Evolutionary conservation across 176 grass and related monocot genomes (phyloP), one percentile per base, ranked within the genome.

Genomic region (Coix lacrymajobi): DNA sequence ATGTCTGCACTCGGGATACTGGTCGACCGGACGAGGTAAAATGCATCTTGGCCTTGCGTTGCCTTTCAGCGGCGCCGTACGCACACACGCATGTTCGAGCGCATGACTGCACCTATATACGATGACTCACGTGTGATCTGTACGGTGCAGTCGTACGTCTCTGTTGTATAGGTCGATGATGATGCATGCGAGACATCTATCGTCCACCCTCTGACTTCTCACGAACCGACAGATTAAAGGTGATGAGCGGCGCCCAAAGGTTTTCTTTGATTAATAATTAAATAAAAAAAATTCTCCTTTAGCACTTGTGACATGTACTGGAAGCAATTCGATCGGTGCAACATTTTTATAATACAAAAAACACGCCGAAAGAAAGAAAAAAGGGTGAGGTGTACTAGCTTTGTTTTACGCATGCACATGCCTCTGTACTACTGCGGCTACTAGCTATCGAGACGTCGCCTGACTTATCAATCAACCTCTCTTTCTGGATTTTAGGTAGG

Each of bases 391-490:
- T n/a, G n/a, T 29, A 72, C n/a, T 77, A 56, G 54, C 65, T 65
- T 70, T 51, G 87, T 32, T 65, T 39, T 61, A 34, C 65, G 40
- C 57, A 28, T 66, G 15, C 6, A n/a, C n/a, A 20, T 43, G 11
- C 26, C 9, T 34, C 41, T 22, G 28, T 22, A 15, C 25, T 44
- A n/a, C n/a, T n/a, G n/a, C n/a, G n/a, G 20, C 60, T 45, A 17
- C 28, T 68, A 30, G 61, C 88, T 82, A 86, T 78, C 77, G 64
- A 82, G 83, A 89, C 62, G 88, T 86, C 73, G 66, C 83, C 73
- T 58, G 56, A 36, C 83, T 86, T 85, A 89, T 89, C 83, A 82
- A 45, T 39, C 45, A 34, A 37, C 28, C n/a, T 8, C 28, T 41
- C 10, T 60, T 60, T 60, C 56, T 26, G 8, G n/a, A 26, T 26